Percentiles rank a stretch among this genome's conserved stretches.
Evolutionary conservation across 148 eudicot genomes (phyloP).

Genomic region (Rhododendron henanense): DNA sequence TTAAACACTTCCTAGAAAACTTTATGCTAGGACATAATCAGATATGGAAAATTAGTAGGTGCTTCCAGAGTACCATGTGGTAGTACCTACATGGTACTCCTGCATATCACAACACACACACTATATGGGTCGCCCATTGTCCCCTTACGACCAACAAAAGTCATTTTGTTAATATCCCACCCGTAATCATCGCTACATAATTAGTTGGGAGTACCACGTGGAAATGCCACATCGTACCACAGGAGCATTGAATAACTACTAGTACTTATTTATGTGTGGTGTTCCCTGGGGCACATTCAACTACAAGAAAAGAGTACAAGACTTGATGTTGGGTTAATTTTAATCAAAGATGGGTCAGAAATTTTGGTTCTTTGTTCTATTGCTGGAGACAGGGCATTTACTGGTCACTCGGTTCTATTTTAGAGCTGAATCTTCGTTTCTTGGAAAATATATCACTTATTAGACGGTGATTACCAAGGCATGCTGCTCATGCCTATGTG

Average conservation of each 20-base stretch:
- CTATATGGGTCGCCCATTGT: background rate
- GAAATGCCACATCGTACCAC: background rate
- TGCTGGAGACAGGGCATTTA: background rate
- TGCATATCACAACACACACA: background rate
- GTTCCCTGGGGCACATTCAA: background rate
- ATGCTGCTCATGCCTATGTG: background rate
- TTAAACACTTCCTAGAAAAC: background rate
- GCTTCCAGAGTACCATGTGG: background rate
- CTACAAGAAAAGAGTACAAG: background rate
- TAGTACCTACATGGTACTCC: background rate
- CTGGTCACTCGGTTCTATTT: background rate
- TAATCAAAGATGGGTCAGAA: background rate
- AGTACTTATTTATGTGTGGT: background rate
- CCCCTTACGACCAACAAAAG: background rate
- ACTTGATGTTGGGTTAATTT: background rate
- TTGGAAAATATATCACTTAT: background rate
- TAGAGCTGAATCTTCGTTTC: background rate
- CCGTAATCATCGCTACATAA: background rate
- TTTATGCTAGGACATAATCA: background rate
- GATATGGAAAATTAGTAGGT: background rate
- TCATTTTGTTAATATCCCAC: background rate
- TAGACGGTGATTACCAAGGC: background rate
- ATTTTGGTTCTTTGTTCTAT: background rate
- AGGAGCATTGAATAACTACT: background rate
- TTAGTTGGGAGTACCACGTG: background rate